Base-by-base conservation (phyloP, 2,329 filamentous ascomycete genomes). In the Neurospora sp. region DNA sequence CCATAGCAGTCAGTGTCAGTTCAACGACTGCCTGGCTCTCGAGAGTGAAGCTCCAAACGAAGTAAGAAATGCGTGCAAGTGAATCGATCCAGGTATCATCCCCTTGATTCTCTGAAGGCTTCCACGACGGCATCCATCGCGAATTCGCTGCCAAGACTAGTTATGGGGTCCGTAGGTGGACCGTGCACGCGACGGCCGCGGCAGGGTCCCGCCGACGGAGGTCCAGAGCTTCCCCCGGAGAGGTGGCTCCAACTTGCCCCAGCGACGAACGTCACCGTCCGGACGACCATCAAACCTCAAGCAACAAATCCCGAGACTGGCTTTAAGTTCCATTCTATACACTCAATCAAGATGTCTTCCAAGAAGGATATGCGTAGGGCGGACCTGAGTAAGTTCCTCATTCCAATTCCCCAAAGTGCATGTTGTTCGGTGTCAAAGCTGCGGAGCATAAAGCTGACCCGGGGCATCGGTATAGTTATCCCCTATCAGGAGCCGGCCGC, bases 401-500 rank as follows among this genome's bases (percentile, higher is more conserved):
- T 43, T 39, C 33, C 66, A 52, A 41, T 66, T 66, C n/a, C 66
- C 52, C 67, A 68, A 41, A 71, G n/a, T 67, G 15, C 15, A 33
- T 36, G 15, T 5, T 62, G 15, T 39, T 15, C 37, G 28, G 36
- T 69, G 38, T 33, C 41, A 33, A 33, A 57, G n/a, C 38, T 38
- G 40, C 28, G 52, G 43, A 46, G 8, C 39, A 41, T 11, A 3
- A 28, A 39, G 37, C 70, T 73, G 39, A 74, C 68, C 62, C 3
- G 41, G 19, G 33, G 19, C 17, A 67, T 37, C 41, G 19, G 67
- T 28, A 46, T 38, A 97, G 94, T 94, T 78, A 92, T 97, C 76
- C 94, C 94, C 71, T 97, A 96, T 81, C 88, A 92, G 80, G 91
- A 91, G 75, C 92, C 93, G 62, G 83, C 85, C 67, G 83, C 87